Evolutionary conservation across 495 filamentous ascomycete genomes (phyloP), one percentile per base, ranked within the genome.

Genomic region (Niebla homalea): DNA sequence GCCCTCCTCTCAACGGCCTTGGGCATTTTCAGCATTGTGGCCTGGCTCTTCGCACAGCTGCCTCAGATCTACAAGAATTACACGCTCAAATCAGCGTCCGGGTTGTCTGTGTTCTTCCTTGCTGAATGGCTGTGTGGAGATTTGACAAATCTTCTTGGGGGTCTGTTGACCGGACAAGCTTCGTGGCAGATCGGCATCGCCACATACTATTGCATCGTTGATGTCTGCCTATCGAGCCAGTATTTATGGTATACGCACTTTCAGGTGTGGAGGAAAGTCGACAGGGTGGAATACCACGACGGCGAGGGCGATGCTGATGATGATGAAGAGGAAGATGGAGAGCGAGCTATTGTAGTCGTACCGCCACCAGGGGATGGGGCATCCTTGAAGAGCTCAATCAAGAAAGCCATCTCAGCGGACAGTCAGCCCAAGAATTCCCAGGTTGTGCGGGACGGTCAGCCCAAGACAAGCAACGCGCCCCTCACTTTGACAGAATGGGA

Each of bases 11-110:
- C 83, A 39, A 79, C 74, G 5, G 49, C 73, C n/a, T 67, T 85
- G 36, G 83, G 83, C 36, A 72, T 72, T 0, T 62, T 79, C 51
- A 82, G 78, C 57, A 85, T 86, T 36, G 56, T 78, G 36, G 78
- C 83, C 44, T 87, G 83, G 83, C 68, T 87, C n/a, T 87, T 84
- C 58, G 83, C 83, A 23, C 83, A 86, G 61, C 64, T 86, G 18
- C 83, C 83, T 3, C 83, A 87, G 56, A 82, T 87, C 39, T 79
- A 74, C 64, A 84, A 83, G 68, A 87, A 87, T 60, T 78, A 76
- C 55, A 70, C 70, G 42, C 57, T 83, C 8, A 67, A 78, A 52
- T 84, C 81, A 3, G 84, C 81, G 0, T 78, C 80, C 5, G 83
- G 83, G 4, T 60, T 87, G 37, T 83, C 79, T 3, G 70, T 81